Base-by-base conservation (phyloP, 305 asterid genomes). In the Fraxinus angustifolia region DNA sequence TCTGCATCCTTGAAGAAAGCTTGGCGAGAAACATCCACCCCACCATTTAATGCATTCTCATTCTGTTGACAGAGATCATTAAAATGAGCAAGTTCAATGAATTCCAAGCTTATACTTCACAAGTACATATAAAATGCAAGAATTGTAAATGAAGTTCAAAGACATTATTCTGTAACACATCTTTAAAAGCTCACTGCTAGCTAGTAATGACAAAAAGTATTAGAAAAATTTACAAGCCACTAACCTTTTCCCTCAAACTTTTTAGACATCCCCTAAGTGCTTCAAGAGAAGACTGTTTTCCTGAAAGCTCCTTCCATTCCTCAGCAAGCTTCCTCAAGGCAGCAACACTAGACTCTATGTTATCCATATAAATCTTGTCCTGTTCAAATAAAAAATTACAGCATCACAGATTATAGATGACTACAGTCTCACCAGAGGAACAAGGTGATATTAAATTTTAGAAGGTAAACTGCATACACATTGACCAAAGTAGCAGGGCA, bases 221-320 rank as follows among this genome's bases (percentile, higher is more conserved):
- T 21, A 72, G 21, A 75, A 68, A 60, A 21, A 53, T 45, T 21
- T 8, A 68, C 56, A 11, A 62, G 26, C 62, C 42, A 56, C 83
- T 21, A 77, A 92, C 97, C 95, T 89, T 92, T 77, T 86, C 85
- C 80, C 95, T 89, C 89, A 94, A 91, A 80, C 90, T 87, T 84
- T 85, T 89, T 35, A 94, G 83, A 76, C 93, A 87, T 84, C 88
- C 92, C 10, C 79, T 82, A 14, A 90, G 87, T 82, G 76, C 88
- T 85, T 89, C 90, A 50, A 78, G 87, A 82, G 95, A 88, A 82
- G 94, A 89, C 80, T 88, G 90, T 78, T 90, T 87, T 5, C 82
- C 58, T 35, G 94, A 86, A 79, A 86, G 85, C 62, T 79, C 90
- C 79, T 85, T 86, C 98, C 98, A 94, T 35, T 80, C 86, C 74